A percentile compares a stretch with the other conserved stretches of the same genome.
phyloP scores from a whole-genome alignment of 2,329 filamentous ascomycete species.

The Sporothrix mexicana region DNA sequence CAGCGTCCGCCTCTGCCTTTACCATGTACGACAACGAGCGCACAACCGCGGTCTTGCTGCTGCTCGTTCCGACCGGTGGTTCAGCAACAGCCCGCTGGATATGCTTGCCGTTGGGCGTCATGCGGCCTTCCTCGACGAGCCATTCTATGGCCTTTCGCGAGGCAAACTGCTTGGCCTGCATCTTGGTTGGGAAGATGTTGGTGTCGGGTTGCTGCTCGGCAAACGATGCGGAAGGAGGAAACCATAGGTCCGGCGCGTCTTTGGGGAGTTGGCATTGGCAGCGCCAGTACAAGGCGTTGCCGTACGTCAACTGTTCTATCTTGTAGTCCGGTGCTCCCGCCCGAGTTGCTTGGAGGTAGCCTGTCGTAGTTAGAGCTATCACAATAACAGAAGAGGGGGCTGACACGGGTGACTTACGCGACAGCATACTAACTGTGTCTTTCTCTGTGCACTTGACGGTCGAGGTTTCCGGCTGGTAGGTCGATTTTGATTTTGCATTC shows the following conservation, averaged over 20 bases:
- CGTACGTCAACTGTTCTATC: no score
- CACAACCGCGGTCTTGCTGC: no score
- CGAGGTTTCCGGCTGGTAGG: no score
- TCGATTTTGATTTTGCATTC: no score
- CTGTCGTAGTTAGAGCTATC: conserved; percentile 33
- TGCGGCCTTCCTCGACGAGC: conserved; percentile 44
- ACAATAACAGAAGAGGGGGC: not conserved
- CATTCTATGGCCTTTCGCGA: conserved; percentile 55
- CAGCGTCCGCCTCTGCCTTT: not conserved
- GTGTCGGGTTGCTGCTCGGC: conserved; percentile 41
- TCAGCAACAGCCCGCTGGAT: conserved; percentile 10
- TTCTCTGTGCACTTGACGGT: conserved; percentile 34
- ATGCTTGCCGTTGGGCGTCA: conserved; percentile 40
- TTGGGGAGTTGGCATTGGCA: conserved; percentile 40
- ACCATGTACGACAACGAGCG: no score
- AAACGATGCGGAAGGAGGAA: conserved; percentile 37
- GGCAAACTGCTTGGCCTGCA: conserved; percentile 61
- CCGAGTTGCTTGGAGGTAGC: conserved; percentile 41
- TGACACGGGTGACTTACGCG: conserved; percentile 41
- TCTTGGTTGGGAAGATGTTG: conserved; percentile 53
- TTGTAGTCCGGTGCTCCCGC: not conserved
- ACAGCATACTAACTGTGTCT: conserved; percentile 51
- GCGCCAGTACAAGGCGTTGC: conserved; percentile 38
- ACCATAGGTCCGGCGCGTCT: conserved; percentile 40
- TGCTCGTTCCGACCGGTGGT: not conserved